Conservation (phyloP, 78 protist genomes). For the Planoprotostelium fungivorum region DNA sequence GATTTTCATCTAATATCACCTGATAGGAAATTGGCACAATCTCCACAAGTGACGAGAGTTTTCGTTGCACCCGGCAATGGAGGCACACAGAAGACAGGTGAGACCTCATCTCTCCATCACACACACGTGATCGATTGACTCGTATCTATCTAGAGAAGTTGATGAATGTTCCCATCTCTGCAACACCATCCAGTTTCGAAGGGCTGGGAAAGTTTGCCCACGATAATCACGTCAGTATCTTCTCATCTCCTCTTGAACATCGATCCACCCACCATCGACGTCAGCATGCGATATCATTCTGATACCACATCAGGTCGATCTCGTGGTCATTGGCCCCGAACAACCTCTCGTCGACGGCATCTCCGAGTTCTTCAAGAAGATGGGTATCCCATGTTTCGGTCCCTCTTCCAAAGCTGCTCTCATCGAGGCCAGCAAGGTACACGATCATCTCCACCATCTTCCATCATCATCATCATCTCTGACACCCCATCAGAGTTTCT, state of each 20-base stretch:
- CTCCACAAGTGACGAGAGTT: constrained; percentile 22
- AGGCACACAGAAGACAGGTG: constrained; percentile 2
- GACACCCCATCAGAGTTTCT: constrained; percentile 27
- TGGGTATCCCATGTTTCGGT: constrained; percentile 63
- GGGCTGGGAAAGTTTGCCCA: neutral
- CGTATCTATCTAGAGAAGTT: constrained; percentile 5
- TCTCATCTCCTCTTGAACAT: neutral
- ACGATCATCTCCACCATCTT: neutral
- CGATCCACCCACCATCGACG: neutral
- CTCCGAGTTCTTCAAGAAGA: constrained; percentile 37
- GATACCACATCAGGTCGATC: constrained; percentile 7
- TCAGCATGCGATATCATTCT: neutral
- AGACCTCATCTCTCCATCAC: constrained; percentile 1
- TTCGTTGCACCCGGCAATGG: constrained; percentile 53
- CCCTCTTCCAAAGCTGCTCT: constrained; percentile 75
- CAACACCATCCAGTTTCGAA: neutral
- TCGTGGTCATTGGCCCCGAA: constrained; percentile 87
- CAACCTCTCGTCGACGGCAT: constrained; percentile 83
- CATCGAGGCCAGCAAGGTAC: constrained; percentile 80
- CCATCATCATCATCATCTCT: neutral
- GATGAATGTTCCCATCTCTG: neutral
- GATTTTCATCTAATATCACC: neutral
- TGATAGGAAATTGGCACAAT: constrained; percentile 39
- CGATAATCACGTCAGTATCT: neutral
- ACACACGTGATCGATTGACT: constrained; percentile 3